Evolutionary conservation across 2,329 filamentous ascomycete species (phyloP).

Genomic region (Cladosporium sp.): DNA sequence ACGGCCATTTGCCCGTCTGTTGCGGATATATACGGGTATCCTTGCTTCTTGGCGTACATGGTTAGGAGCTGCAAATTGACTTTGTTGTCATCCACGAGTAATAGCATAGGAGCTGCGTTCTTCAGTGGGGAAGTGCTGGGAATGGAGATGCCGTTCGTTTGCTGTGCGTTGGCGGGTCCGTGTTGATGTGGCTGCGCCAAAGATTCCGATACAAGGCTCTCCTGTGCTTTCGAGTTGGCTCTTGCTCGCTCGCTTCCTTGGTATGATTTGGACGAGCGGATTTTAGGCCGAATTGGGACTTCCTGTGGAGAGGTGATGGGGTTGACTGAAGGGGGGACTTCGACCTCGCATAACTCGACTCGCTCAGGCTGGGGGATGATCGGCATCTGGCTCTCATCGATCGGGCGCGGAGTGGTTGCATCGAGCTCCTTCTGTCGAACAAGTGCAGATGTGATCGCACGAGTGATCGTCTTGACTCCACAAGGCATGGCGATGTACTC

Average conservation of each 20-base stretch:
- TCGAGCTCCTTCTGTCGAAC: slow-evolving; percentile 1
- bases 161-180: not conserved
- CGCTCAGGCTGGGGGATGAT: not conserved
- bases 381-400: not conserved
- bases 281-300: not conserved
- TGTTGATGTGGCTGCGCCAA: not conserved
- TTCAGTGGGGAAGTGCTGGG: not conserved
- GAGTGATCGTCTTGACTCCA: not conserved
- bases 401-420: not conserved
- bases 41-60: slow-evolving; percentile 37
- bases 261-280: not conserved
- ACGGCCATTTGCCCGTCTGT: slow-evolving; percentile 54
- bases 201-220: not conserved
- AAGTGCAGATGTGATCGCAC: slow-evolving; percentile 1
- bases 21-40: slow-evolving; percentile 48
- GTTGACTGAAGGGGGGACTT: not conserved
- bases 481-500: slow-evolving; percentile 10
- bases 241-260: not conserved
- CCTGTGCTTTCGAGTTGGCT: not conserved
- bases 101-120: slow-evolving; percentile 18
- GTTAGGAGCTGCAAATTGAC: slow-evolving; percentile 39
- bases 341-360: not conserved
- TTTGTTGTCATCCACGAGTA: slow-evolving; percentile 41
- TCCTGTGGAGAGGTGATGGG: not conserved
- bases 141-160: not conserved